Evolutionary conservation across 495 filamentous ascomycete species (phyloP).

Genomic region (Choiromyces venosus): DNA sequence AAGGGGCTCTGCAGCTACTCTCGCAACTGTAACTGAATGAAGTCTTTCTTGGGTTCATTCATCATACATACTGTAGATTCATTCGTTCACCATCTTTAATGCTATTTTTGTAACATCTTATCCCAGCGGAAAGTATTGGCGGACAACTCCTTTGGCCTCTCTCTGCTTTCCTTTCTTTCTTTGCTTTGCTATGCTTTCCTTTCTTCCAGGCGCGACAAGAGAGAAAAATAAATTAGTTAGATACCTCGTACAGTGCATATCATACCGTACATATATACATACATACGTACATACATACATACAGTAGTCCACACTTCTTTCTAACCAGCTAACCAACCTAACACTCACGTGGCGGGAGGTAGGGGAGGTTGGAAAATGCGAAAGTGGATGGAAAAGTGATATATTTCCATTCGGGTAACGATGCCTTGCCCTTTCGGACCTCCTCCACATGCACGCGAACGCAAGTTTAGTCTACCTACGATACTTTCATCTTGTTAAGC

Average conservation of each 20-base stretch:
- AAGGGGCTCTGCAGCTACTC: neutral
- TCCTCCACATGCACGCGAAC: neutral
- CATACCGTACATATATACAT: neutral
- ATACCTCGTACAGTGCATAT: neutral
- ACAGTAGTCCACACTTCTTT: neutral
- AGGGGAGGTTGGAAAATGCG: neutral
- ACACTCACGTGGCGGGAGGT: neutral
- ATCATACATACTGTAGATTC: neutral
- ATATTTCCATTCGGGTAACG: constrained; percentile 3
- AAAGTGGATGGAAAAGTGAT: neutral
- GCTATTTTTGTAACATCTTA: neutral
- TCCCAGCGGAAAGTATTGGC: neutral
- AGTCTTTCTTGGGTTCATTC: neutral
- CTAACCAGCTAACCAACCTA: neutral
- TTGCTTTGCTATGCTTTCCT: neutral
- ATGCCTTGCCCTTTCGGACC: neutral
- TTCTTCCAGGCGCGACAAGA: neutral
- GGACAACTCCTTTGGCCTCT: neutral
- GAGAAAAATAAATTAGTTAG: neutral
- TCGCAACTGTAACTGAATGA: neutral
- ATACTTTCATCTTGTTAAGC: neutral
- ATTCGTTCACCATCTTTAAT: neutral
- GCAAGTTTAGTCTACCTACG: neutral
- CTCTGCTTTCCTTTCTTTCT: neutral
- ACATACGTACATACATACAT: no score